Conservation (phyloP, 1,284 basidiomycete species). For the Heterobasidion parviporum region DNA sequence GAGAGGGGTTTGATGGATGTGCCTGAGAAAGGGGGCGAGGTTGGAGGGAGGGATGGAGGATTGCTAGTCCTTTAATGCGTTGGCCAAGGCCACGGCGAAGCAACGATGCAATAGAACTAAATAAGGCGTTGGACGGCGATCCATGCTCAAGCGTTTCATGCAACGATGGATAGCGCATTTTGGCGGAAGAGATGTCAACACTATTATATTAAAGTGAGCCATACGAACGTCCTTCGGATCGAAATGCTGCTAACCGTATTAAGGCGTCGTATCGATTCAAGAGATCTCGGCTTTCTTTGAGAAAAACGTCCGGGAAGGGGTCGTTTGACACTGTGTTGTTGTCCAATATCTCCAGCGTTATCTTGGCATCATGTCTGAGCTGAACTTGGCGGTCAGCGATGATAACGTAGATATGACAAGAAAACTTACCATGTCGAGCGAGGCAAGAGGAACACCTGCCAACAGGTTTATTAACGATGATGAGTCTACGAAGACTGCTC, state of each 20-base stretch:
- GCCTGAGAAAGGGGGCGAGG: constrained; percentile 43
- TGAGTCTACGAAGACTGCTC: constrained; percentile 72
- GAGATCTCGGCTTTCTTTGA: constrained; percentile 59
- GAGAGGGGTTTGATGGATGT: constrained; percentile 36
- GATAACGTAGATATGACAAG: not conserved
- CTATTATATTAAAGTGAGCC: constrained; percentile 25
- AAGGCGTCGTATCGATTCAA: constrained; percentile 59
- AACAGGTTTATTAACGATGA: constrained; percentile 77
- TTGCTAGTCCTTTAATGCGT: constrained; percentile 51
- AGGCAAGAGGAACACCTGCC: constrained; percentile 64
- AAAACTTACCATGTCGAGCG: constrained; percentile 55
- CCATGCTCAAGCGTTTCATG: constrained; percentile 53
- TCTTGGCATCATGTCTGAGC: constrained; percentile 71
- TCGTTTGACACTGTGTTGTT: constrained; percentile 38
- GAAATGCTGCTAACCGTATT: constrained; percentile 35
- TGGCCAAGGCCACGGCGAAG: constrained; percentile 66
- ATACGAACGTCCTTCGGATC: not conserved
- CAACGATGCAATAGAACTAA: constrained; percentile 44
- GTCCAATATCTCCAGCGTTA: constrained; percentile 60
- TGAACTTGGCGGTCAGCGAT: constrained; percentile 19
- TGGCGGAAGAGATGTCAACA: constrained; percentile 51
- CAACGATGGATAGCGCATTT: constrained; percentile 33
- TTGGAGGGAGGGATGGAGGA: constrained; percentile 39
- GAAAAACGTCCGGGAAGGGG: constrained; percentile 70
- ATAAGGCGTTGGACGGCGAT: constrained; percentile 45